Evolutionary conservation across 306 rosid species (phyloP), one percentile per base, ranked within the genome.

Genomic region (Casuarina equisetifolia): DNA sequence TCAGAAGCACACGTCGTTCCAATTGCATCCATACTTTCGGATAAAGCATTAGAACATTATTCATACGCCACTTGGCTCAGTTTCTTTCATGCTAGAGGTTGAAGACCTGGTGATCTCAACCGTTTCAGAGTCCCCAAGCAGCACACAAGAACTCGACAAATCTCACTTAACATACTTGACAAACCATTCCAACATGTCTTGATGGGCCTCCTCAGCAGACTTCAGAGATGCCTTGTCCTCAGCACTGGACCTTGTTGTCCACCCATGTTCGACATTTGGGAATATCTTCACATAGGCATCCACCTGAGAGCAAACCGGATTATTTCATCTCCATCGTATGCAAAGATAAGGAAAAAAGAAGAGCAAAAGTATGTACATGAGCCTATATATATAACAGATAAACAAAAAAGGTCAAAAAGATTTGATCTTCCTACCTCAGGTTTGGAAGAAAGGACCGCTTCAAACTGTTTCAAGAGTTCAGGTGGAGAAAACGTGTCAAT

Each of bases 381-480:
- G 32, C 32, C 32, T 25, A 25, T 25, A 25, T 25, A 25, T 0
- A 25, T 25, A 0, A 0, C 32, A 51, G 13, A 51, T 51, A 17
- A 51, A 12, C 7, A 55, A 55, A n/a, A 55, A 6, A 19, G 19
- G 19, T 25, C 32, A n/a, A 3, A 55, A 19, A 6, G 35, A 55
- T 19, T 3, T 55, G 2, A 0, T n/a, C 0, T 54, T 38, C 79
- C 71, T 80, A 89, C 93, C 88, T 80, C 82, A 63, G 78, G 6
- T 72, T 78, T 87, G 66, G 40, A 20, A 48, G 80, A 59, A 72
- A 85, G 72, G 11, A 62, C 40, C 61, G 82, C 78, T 66, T 79
- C 87, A 82, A 51, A 20, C 73, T 88, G 84, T 76, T 78, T 86
- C 84, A 87, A 38, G 42, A 66, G 42, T 81, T 86, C 81, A 15